Conservation (phyloP, 805 yeast species). For the Kluyveromyces lactis region DNA sequence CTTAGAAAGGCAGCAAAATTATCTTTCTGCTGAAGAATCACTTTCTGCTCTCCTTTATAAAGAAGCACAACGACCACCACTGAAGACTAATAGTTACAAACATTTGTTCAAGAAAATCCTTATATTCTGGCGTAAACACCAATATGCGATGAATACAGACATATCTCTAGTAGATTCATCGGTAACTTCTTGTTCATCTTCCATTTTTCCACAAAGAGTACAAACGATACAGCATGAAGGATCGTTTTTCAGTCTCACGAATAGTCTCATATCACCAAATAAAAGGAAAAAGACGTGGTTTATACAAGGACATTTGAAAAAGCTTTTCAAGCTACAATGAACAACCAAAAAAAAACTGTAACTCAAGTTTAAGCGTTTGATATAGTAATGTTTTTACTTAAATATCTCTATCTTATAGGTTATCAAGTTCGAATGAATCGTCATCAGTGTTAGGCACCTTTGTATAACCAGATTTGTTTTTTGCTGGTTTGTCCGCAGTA, state of each 20-base stretch:
- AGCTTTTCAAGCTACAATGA: background rate
- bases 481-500: background rate
- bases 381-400: too few relatives aligned
- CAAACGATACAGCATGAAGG: background rate
- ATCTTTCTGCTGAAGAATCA: too few relatives aligned
- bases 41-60: too few relatives aligned
- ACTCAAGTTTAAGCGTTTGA: too few relatives aligned
- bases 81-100: too few relatives aligned
- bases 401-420: conserved; percentile 9
- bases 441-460: conserved; percentile 17
- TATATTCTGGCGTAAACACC: too few relatives aligned
- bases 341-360: too few relatives aligned
- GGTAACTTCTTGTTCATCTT: background rate
- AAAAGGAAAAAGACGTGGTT: background rate
- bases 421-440: conserved; percentile 20
- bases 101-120: too few relatives aligned
- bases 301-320: background rate
- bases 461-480: conserved; percentile 15
- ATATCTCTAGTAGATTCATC: too few relatives aligned
- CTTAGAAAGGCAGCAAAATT: too few relatives aligned
- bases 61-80: too few relatives aligned
- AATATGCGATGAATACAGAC: too few relatives aligned
- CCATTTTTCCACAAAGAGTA: background rate
- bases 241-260: background rate
- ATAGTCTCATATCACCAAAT: background rate